Evolutionary conservation across 1,284 basidiomycete species (phyloP).

Genomic region (Moesziomyces antarcticus): DNA sequence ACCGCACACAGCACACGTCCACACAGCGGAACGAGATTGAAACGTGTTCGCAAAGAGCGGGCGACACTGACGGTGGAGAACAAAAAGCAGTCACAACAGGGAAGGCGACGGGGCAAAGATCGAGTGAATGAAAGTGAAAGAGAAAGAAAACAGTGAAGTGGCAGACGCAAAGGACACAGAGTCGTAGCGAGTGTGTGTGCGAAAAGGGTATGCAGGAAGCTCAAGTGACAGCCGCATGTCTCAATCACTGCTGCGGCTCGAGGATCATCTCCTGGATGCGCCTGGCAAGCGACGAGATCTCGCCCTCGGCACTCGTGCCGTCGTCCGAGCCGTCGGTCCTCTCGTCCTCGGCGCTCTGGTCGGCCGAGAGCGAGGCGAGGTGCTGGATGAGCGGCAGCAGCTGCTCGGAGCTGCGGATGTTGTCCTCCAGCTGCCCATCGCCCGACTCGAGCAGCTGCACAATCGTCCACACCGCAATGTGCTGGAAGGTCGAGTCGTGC

Average conservation of each 20-base stretch:
- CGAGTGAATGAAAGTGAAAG: background rate
- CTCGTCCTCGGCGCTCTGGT: constrained; percentile 49
- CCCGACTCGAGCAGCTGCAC: constrained; percentile 95
- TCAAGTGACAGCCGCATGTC: background rate
- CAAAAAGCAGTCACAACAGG: background rate
- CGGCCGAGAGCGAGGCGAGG: constrained; percentile 40
- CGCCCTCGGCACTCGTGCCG: constrained; percentile 58
- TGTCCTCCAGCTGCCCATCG: constrained; percentile 71
- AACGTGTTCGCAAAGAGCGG: background rate
- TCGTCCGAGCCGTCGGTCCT: constrained; percentile 53
- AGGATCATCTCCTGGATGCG: constrained; percentile 65
- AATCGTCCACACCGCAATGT: constrained; percentile 94
- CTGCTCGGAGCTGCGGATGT: constrained; percentile 58
- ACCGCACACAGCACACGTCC: background rate
- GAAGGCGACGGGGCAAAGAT: background rate
- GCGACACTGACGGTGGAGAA: background rate
- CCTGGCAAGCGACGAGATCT: constrained; percentile 61
- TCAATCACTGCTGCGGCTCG: constrained; percentile 32
- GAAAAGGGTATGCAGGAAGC: background rate
- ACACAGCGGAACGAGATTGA: background rate
- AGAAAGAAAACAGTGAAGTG: background rate
- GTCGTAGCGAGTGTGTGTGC: background rate
- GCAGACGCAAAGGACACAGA: background rate
- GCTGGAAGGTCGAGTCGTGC: constrained; percentile 98
- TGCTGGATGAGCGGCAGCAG: constrained; percentile 61